Base-by-base conservation (phyloP, 148 eudicot species). In the Rhododendron ovatum region DNA sequence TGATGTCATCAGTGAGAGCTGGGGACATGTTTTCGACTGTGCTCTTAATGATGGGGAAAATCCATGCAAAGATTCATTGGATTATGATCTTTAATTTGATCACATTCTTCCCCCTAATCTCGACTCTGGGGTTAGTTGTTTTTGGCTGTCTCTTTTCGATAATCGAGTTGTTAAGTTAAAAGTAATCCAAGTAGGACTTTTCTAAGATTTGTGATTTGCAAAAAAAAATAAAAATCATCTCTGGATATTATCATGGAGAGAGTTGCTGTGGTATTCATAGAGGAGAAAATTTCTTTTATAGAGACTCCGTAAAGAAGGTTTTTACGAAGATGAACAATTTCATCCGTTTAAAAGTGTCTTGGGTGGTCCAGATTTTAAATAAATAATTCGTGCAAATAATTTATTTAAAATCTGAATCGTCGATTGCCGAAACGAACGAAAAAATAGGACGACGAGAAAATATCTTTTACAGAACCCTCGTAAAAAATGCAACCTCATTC, bases 391-490 rank as follows among this genome's bases (percentile, higher is more conserved):
- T 0, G 0, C 1, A 0, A 41, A 41, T 41, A 41, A 41, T 5
- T 41, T 41, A 41, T 41, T 41, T 41, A 41, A 41, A 41, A 41
- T 41, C 0, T 0, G 0, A 41, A 41, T 7, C 0, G 5, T 39
- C 7, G 1, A 41, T 41, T 41, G 6, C 7, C 43, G 4, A 39
- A 0, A 39, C 5, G 0, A 39, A 39, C 0, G 43, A 4, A 0
- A 4, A 39, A 4, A 39, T 39, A 0, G 6, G 6, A 3, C 7
- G 43, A 7, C 6, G 43, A 0, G 7, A 41, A 41, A 41, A 41
- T 0, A 0, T 41, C 43, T 0, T 5, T 41, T 41, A 0, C 43
- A 7, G 43, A 5, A 0, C 0, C 1, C 5, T 5, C 7, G 43
- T 41, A 0, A 41, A 0, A 41, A 5, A 0, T n/a, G 43, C 43